Conservation (phyloP, 768 basidiomycete species). For the Tricholomella constricta region DNA sequence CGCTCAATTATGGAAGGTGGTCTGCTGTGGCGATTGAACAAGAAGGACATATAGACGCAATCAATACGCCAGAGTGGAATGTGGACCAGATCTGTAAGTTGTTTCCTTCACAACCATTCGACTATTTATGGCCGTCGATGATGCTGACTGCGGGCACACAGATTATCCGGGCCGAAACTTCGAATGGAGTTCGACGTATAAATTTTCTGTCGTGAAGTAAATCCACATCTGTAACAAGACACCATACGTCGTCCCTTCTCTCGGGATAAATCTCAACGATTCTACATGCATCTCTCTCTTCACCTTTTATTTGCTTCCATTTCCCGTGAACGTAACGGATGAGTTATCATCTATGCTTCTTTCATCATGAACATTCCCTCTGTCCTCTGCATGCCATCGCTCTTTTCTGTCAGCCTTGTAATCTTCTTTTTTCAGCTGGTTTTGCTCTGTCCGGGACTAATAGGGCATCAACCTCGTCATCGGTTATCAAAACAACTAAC, state of each 20-base stretch:
- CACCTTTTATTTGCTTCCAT: too few relatives aligned
- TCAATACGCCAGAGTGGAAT: conserved; percentile 57
- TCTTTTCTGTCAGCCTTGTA: too few relatives aligned
- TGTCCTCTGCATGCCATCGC: too few relatives aligned
- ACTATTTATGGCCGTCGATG: not conserved
- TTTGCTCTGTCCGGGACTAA: too few relatives aligned
- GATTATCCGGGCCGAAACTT: conserved; percentile 45
- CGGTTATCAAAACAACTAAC: not conserved
- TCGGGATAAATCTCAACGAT: too few relatives aligned
- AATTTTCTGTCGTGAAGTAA: conserved; percentile 39
- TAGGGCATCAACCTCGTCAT: too few relatives aligned
- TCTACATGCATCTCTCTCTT: too few relatives aligned
- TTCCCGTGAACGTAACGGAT: not conserved
- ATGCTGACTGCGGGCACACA: conserved; percentile 16
- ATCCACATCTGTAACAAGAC: not conserved
- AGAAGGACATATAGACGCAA: conserved; percentile 54
- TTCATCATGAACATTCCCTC: not conserved
- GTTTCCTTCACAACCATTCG: not conserved
- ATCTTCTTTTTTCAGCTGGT: too few relatives aligned
- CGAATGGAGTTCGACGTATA: conserved; percentile 49
- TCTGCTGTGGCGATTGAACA: conserved; percentile 56
- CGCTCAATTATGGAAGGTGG: conserved; percentile 39
- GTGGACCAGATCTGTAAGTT: conserved; percentile 55
- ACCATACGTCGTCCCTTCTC: too few relatives aligned
- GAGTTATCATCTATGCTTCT: too few relatives aligned